phyloP scores from a whole-genome alignment of 495 filamentous ascomycete genomes.

The Penicillium daleae region DNA sequence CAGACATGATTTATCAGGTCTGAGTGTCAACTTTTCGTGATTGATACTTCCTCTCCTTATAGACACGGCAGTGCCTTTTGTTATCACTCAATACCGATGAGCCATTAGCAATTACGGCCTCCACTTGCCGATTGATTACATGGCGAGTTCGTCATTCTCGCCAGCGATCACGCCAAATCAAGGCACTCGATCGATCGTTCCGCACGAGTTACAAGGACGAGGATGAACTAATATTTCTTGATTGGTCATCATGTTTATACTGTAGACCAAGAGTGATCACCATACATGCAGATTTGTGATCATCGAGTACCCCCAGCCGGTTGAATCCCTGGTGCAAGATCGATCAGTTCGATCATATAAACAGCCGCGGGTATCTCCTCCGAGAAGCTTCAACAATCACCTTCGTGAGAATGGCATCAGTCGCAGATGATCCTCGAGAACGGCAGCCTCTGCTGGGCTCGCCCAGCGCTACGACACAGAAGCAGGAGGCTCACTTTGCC shows the following conservation, averaged over 20 bases:
- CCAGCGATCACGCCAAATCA: conserved; percentile 21
- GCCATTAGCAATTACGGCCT: conserved; percentile 17
- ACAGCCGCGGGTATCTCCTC: background rate
- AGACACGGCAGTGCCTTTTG: background rate
- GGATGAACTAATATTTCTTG: too few relatives aligned
- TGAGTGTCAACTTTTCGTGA: background rate
- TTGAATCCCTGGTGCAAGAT: background rate
- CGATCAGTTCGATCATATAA: background rate
- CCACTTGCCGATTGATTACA: background rate
- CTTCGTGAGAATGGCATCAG: conserved; percentile 27
- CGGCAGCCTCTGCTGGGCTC: conserved; percentile 78
- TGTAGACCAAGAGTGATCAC: background rate
- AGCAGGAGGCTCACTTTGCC: conserved; percentile 57
- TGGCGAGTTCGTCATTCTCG: conserved; percentile 18
- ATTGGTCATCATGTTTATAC: background rate
- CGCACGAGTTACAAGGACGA: background rate
- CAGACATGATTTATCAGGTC: background rate
- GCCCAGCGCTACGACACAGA: conserved; percentile 73
- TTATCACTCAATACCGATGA: background rate
- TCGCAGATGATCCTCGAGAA: conserved; percentile 49
- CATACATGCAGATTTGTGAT: background rate
- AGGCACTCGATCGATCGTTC: background rate
- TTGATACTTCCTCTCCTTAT: background rate
- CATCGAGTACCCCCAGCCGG: background rate
- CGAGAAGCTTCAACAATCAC: background rate